Base-by-base conservation (phyloP, 768 basidiomycete genomes). In the Myochromella boudieri region DNA sequence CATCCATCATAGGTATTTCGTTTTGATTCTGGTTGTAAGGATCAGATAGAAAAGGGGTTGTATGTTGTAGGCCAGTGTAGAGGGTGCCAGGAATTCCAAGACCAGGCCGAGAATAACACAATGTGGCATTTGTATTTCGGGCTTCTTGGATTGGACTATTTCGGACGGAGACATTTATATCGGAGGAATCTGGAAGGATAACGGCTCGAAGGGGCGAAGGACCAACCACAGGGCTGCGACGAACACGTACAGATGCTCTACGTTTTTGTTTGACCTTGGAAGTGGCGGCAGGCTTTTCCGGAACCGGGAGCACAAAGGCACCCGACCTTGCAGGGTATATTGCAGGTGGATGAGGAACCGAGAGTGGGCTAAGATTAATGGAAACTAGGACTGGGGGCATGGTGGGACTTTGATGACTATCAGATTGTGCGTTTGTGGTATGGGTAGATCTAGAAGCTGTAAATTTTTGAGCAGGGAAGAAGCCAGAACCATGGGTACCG, bases 151-250 rank as follows among this genome's bases (percentile, higher is more conserved):
- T 37, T 5, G 48, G 44, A n/a, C 21, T 32, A 10, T 28, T 31
- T 33, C 28, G 31, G 8, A 49, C 27, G 42, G 49, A 33, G 8
- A 56, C 34, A 15, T 60, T 58, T 10, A 56, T 18, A 1, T 58
- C 53, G 6, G 59, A 55, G 20, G 46, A 46, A 24, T 70, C 71
- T 9, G 71, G 71, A 24, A 74, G 59, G 21, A 70, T 70, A 70
- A 74, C 71, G 38, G 61, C 60, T 31, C 75, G 68, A 31, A 78
- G 56, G 36, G 76, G 75, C 12, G 77, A 77, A n/a, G 74, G 75
- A 1, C 72, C 70, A 17, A 72, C 47, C 7, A 64, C 55, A 11
- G 74, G 72, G 52, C 70, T 75, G 37, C 62, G 66, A 25, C 61
- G 64, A 32, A 49, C 44, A 24, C 70, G 61, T 21, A 61, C 25